These are phyloP conservation scores for Chlamydomonas sphaeroides DNA, from an alignment of 139 green algal species.

Conservation along the genomic window DNA sequence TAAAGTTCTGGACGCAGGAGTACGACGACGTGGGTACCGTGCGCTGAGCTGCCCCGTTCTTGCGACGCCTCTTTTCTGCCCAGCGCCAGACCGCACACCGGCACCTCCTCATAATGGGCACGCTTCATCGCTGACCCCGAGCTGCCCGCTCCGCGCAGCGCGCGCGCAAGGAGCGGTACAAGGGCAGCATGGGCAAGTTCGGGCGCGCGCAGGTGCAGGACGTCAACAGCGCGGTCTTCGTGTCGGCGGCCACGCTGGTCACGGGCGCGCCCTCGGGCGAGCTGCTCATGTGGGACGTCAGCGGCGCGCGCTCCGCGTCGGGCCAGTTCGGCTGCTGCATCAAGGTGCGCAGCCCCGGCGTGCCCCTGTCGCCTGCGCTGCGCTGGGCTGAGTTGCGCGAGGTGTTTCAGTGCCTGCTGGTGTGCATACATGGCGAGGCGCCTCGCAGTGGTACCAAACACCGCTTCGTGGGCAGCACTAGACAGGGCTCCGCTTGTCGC, in stretches of 20 bases:
- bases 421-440: too few species aligned
- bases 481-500: too few species aligned
- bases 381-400: too few species aligned
- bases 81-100: too few species aligned
- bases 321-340: slow-evolving; percentile 54
- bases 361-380: too few species aligned
- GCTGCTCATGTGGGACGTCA: slow-evolving; percentile 67
- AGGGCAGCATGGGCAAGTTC: slow-evolving; percentile 57
- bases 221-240: slow-evolving; percentile 60
- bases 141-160: slow-evolving; percentile 1
- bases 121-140: too few species aligned
- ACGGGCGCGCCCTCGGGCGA: slow-evolving; percentile 57
- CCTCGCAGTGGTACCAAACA: too few species aligned
- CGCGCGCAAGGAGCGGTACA: slow-evolving; percentile 47
- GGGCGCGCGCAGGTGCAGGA: slow-evolving; percentile 50
- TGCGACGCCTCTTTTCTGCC: too few species aligned
- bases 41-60: too few species aligned
- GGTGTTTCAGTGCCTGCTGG: too few species aligned
- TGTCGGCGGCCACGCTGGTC: slow-evolving; percentile 57
- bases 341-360: slow-evolving; percentile 56
- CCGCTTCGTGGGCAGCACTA: too few species aligned
- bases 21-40: slow-evolving; percentile 33
- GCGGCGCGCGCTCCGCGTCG: slow-evolving; percentile 2
- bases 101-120: too few species aligned
- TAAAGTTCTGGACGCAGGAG: slow-evolving; percentile 68